A percentile compares a stretch with the other conserved stretches of the same genome.
These are phyloP conservation scores for Lactifluus subvellereus DNA, from an alignment of 768 basidiomycete species.

Conservation along the genomic window DNA sequence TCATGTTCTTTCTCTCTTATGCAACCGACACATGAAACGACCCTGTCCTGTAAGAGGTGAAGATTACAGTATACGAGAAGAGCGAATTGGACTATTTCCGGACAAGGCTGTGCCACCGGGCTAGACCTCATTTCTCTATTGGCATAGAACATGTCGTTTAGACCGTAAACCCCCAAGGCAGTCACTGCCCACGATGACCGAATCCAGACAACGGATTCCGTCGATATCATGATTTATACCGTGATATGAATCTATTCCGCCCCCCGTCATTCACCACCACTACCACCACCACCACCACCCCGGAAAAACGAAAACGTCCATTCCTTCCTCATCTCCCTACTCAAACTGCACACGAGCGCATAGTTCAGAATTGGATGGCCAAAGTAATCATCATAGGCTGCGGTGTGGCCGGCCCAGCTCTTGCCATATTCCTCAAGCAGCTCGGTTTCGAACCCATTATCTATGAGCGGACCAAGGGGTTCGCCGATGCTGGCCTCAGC, in stretches of 20 bases:
- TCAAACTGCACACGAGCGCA: not conserved
- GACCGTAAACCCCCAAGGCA: not conserved
- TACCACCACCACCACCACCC: not conserved
- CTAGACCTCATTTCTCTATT: not conserved
- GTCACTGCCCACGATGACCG: slow-evolving; percentile 4
- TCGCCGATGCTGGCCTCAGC: slow-evolving; percentile 20
- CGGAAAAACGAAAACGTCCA: too few species aligned
- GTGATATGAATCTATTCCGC: not conserved
- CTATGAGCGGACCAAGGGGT: slow-evolving; percentile 18
- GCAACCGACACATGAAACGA: not conserved
- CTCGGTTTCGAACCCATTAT: slow-evolving; percentile 19
- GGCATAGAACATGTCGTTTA: slow-evolving; percentile 3
- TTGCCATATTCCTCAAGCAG: slow-evolving; percentile 24
- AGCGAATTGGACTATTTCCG: not conserved
- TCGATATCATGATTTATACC: slow-evolving; percentile 1
- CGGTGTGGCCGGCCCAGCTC: slow-evolving; percentile 22
- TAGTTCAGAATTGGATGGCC: not conserved
- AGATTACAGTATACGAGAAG: not conserved
- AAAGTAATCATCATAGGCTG: slow-evolving; percentile 24
- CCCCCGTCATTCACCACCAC: not conserved
- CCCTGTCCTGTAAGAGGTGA: not conserved
- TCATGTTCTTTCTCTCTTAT: not conserved
- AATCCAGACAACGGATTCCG: not conserved
- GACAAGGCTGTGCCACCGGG: not conserved
- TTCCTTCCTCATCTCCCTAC: not conserved